Conservation (phyloP, 257 asterid species). For the Primulina tabacum region DNA sequence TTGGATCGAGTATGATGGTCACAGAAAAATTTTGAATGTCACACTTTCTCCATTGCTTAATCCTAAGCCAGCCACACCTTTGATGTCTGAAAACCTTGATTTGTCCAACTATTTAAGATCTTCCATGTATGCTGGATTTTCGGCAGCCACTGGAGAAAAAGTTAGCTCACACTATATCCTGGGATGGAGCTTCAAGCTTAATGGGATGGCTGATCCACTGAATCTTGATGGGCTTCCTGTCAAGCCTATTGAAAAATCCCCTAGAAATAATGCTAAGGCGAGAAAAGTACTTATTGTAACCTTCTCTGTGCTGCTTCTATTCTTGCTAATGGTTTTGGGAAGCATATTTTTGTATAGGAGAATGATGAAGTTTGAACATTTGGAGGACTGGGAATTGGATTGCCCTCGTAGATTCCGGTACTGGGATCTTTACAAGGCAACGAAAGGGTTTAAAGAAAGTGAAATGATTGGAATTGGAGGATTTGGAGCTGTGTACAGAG, state of each 20-base stretch:
- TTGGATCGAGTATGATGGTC: constrained; percentile 68
- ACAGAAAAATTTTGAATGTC: constrained; percentile 32
- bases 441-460: constrained; percentile 31
- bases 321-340: constrained; percentile 11
- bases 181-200: constrained; percentile 19
- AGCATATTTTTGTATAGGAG: constrained; percentile 13
- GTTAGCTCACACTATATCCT: constrained; percentile 14
- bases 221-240: background rate
- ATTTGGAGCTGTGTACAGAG: constrained; percentile 33
- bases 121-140: constrained; percentile 41
- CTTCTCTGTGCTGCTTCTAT: constrained; percentile 11
- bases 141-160: constrained; percentile 18
- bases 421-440: constrained; percentile 30
- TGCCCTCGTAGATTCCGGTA: constrained; percentile 37
- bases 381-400: constrained; percentile 21
- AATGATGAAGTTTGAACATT: constrained; percentile 9
- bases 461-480: constrained; percentile 20
- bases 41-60: constrained; percentile 44
- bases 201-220: constrained; percentile 3
- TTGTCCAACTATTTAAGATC: constrained; percentile 29
- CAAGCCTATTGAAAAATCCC: background rate
- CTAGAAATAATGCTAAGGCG: background rate
- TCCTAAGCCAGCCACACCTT: constrained; percentile 41
- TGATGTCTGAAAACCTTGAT: constrained; percentile 13
- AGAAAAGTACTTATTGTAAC: constrained; percentile 23